A percentile compares a stretch with the other conserved stretches of the same genome.
Conservation (phyloP, 164 flowering plant species). For the Santalum album region DNA sequence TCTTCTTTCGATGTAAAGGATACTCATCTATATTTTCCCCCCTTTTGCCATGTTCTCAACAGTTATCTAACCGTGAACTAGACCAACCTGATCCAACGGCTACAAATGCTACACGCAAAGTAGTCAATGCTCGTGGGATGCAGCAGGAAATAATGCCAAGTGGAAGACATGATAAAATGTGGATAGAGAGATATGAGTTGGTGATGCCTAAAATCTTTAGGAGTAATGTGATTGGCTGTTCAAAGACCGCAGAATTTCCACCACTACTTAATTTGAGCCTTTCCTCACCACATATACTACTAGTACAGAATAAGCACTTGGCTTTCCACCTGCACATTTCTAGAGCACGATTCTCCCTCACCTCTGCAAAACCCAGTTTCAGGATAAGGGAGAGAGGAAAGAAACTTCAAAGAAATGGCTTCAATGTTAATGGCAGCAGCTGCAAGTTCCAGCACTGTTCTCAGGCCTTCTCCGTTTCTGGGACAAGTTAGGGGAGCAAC, state of each 20-base stretch:
- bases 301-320: no score
- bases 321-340: neutral
- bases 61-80: no score
- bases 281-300: constrained; percentile 3
- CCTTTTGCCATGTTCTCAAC: no score
- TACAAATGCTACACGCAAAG: no score
- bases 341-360: neutral
- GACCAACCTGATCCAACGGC: no score
- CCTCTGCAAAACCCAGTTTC: neutral
- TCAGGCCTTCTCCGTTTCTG: constrained; percentile 62
- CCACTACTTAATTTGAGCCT: constrained; percentile 20
- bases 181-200: constrained; percentile 58
- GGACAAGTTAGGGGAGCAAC: constrained; percentile 47
- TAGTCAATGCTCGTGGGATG: no score
- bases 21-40: no score
- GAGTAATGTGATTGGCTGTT: constrained; percentile 48
- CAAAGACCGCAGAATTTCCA: constrained; percentile 13
- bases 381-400: no score
- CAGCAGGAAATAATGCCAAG: no score
- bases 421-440: constrained; percentile 51
- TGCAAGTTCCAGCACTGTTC: constrained; percentile 46
- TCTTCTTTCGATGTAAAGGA: no score
- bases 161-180: neutral
- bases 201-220: constrained; percentile 44
- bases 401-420: constrained; percentile 15